Conservation (phyloP, 139 green algal genomes). For the Tetradesmus obliquus region DNA sequence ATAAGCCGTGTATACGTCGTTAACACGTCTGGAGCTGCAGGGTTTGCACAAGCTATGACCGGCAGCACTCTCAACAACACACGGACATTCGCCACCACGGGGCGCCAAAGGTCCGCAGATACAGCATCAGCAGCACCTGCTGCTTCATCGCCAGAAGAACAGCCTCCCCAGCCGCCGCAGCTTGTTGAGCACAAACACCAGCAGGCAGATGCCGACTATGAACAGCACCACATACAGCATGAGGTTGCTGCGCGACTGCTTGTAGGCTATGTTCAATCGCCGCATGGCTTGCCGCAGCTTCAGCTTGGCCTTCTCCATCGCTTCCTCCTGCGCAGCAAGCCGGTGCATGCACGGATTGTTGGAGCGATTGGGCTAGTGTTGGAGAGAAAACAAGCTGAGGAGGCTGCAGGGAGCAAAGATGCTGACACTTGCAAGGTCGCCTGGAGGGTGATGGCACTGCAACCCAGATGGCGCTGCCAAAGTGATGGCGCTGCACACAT, state of each 20-base stretch:
- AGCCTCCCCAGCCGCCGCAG: constrained; percentile 10
- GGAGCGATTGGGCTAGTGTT: not conserved
- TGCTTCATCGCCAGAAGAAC: constrained; percentile 3
- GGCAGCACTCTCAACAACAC: not conserved
- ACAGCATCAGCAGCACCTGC: not conserved
- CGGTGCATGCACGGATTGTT: not conserved
- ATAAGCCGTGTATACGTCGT: not conserved
- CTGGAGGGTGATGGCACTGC: too few relatives aligned
- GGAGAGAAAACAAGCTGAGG: not conserved
- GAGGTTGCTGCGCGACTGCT: constrained; percentile 42
- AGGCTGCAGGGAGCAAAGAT: not conserved
- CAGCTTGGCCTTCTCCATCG: constrained; percentile 46
- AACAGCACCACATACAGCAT: constrained; percentile 51
- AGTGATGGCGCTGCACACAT: too few relatives aligned
- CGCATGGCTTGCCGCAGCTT: constrained; percentile 33
- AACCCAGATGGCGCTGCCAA: too few relatives aligned
- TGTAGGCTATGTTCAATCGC: constrained; percentile 29
- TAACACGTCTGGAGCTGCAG: not conserved
- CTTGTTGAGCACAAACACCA: constrained; percentile 44
- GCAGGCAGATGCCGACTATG: constrained; percentile 18
- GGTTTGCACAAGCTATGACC: not conserved
- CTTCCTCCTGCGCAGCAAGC: constrained; percentile 34
- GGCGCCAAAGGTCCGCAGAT: not conserved
- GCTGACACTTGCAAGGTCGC: not conserved
- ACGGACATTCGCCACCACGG: not conserved